phyloP scores from a whole-genome alignment of 2,329 filamentous ascomycete species.

The Chrysoporthe austroafricana region DNA sequence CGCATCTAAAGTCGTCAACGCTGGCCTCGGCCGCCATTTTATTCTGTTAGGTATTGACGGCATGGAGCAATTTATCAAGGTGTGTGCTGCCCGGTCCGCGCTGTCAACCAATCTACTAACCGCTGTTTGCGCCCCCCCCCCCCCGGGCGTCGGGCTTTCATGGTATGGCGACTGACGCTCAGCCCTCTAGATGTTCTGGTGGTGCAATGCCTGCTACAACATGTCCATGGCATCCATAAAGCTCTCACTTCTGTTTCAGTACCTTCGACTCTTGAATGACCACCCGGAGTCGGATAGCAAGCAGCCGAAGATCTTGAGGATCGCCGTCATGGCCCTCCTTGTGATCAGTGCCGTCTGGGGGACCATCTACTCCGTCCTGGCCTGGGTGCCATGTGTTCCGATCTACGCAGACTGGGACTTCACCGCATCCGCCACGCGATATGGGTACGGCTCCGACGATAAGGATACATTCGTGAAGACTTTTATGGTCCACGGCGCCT shows the following conservation, averaged over 20 bases:
- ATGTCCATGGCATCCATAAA: constrained; percentile 34
- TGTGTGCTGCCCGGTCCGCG: constrained; percentile 18
- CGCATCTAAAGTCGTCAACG: constrained; percentile 14
- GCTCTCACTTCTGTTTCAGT: constrained; percentile 34
- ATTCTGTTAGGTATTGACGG: constrained; percentile 12
- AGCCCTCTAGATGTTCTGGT: constrained; percentile 25
- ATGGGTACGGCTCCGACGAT: constrained; percentile 22
- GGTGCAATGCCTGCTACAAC: constrained; percentile 33
- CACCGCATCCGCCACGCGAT: constrained; percentile 7
- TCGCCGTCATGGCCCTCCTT: constrained; percentile 28
- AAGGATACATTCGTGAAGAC: constrained; percentile 9
- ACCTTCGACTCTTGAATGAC: constrained; percentile 32
- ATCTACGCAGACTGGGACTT: constrained; percentile 32
- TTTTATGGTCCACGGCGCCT: constrained; percentile 23
- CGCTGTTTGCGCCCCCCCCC: no score
- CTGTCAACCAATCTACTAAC: neutral
- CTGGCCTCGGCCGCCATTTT: constrained; percentile 21
- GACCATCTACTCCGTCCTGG: constrained; percentile 30
- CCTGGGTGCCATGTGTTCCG: constrained; percentile 33
- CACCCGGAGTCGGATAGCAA: constrained; percentile 28
- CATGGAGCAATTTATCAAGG: constrained; percentile 22
- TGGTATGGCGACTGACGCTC: constrained; percentile 6
- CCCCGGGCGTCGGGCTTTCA: no score
- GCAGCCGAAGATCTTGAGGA: constrained; percentile 29
- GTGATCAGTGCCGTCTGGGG: constrained; percentile 32